These are phyloP conservation scores for Zymoseptoria tritici DNA, from an alignment of 2,329 filamentous ascomycete genomes.

Conservation along the genomic window DNA sequence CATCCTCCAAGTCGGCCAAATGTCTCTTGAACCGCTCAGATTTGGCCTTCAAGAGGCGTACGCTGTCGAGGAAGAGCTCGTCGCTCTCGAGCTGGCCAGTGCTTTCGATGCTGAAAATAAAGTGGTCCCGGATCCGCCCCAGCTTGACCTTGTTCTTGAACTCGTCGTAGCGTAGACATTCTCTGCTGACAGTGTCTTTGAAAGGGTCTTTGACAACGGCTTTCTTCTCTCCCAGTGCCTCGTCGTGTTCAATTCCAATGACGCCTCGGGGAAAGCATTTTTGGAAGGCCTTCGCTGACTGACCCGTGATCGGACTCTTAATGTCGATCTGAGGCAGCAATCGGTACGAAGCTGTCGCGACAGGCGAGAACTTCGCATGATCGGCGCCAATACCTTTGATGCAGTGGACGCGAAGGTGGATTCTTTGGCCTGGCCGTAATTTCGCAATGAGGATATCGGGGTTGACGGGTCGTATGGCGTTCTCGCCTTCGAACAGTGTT, in stretches of 20 bases:
- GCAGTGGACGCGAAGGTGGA: slow-evolving; percentile 84
- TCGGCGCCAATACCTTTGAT: slow-evolving; percentile 90
- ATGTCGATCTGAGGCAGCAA: slow-evolving; percentile 85
- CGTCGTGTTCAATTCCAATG: slow-evolving; percentile 70
- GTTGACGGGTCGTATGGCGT: slow-evolving; percentile 69
- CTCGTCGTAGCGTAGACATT: slow-evolving; percentile 83
- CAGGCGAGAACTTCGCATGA: slow-evolving; percentile 94
- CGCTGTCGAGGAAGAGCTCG: slow-evolving; percentile 81
- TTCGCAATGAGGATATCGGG: slow-evolving; percentile 93
- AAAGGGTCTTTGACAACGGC: slow-evolving; percentile 83
- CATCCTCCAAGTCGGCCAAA: slow-evolving; percentile 43
- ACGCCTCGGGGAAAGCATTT: slow-evolving; percentile 86
- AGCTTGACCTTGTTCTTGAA: slow-evolving; percentile 95
- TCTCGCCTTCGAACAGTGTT: slow-evolving; percentile 54
- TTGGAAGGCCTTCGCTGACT: slow-evolving; percentile 81
- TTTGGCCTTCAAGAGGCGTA: slow-evolving; percentile 80
- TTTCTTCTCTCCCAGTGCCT: slow-evolving; percentile 64
- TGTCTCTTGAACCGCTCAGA: slow-evolving; percentile 66
- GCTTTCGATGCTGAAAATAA: slow-evolving; percentile 94
- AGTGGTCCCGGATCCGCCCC: slow-evolving; percentile 84
- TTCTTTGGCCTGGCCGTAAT: slow-evolving; percentile 79
- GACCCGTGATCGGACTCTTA: slow-evolving; percentile 70
- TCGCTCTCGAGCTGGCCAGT: slow-evolving; percentile 93
- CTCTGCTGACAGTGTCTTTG: slow-evolving; percentile 90
- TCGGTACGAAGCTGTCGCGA: slow-evolving; percentile 88